Evolutionary conservation across 345 rosid genomes (phyloP).

Genomic region (Euphorbia pulcherrima): DNA sequence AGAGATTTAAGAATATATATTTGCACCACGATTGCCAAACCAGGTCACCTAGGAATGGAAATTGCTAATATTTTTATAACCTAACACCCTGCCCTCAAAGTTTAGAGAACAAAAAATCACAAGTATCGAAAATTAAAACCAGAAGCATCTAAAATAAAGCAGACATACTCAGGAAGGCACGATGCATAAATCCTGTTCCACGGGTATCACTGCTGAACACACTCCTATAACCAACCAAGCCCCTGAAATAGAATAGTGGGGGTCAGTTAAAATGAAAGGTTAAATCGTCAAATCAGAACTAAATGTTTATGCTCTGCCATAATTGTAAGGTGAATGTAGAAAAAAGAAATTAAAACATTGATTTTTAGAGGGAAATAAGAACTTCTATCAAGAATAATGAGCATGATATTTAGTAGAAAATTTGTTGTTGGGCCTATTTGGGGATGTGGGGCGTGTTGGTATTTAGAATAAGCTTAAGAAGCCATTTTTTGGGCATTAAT

Average conservation of each 20-base stretch:
- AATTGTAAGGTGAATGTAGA: neutral
- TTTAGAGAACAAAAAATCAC: neutral
- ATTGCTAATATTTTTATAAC: slow-evolving; percentile 1
- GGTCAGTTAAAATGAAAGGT: neutral
- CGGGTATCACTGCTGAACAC: slow-evolving; percentile 97
- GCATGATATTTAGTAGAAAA: too few species aligned
- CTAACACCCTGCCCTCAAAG: neutral
- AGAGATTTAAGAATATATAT: neutral
- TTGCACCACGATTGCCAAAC: neutral
- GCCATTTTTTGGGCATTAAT: too few species aligned
- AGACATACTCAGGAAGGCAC: slow-evolving; percentile 84
- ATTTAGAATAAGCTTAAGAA: too few species aligned
- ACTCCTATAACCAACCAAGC: slow-evolving; percentile 96
- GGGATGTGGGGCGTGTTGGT: too few species aligned
- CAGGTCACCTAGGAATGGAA: neutral
- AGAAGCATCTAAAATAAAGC: slow-evolving; percentile 15
- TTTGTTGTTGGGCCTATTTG: too few species aligned
- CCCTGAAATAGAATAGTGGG: slow-evolving; percentile 42
- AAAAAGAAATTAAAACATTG: neutral
- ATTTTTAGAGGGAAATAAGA: neutral
- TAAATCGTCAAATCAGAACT: neutral
- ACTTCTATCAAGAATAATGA: neutral
- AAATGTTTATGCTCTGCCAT: neutral
- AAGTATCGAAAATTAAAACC: neutral
- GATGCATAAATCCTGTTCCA: slow-evolving; percentile 98